phyloP scores from a whole-genome alignment of 192 early-diverging fungal species.

The Podila minutissima region DNA sequence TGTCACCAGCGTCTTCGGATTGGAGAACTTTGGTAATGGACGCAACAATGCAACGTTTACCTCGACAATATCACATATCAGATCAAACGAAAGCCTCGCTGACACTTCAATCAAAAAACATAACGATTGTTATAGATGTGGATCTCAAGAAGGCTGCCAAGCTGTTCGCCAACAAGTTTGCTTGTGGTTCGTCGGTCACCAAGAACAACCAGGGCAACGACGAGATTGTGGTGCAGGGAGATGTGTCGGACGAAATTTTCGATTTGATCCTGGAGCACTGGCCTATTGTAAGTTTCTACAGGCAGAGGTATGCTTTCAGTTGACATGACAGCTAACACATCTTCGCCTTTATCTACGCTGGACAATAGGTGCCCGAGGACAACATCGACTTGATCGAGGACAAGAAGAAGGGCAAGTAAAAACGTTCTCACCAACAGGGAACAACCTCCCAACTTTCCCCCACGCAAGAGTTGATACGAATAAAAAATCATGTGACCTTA shows the following conservation, averaged over 20 bases:
- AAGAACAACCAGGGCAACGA: conserved; percentile 94
- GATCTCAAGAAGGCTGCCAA: conserved; percentile 98
- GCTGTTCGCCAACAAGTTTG: conserved; percentile 94
- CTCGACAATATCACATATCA: not conserved
- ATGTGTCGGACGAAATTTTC: conserved; percentile 89
- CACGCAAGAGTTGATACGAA: not conserved
- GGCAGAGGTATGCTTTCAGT: no score
- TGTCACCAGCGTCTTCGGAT: conserved; percentile 84
- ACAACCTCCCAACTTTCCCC: not conserved
- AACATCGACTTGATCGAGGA: conserved; percentile 82
- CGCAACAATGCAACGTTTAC: not conserved
- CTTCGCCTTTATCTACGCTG: not conserved
- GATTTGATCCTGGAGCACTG: conserved; percentile 85
- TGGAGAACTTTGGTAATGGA: conserved; percentile 87
- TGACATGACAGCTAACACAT: no score
- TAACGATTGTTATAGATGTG: conserved; percentile 64
- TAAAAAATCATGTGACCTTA: not conserved
- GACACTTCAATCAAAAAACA: not conserved
- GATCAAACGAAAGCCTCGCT: no score
- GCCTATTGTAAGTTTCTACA: conserved; percentile 61
- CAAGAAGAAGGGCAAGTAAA: conserved; percentile 76
- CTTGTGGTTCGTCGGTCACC: conserved; percentile 91
- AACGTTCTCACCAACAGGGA: not conserved
- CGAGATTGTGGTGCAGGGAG: conserved; percentile 98
- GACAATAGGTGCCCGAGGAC: conserved; percentile 70